phyloP scores from a whole-genome alignment of 495 filamentous ascomycete species.

The Trichoderma orchidacearum region DNA sequence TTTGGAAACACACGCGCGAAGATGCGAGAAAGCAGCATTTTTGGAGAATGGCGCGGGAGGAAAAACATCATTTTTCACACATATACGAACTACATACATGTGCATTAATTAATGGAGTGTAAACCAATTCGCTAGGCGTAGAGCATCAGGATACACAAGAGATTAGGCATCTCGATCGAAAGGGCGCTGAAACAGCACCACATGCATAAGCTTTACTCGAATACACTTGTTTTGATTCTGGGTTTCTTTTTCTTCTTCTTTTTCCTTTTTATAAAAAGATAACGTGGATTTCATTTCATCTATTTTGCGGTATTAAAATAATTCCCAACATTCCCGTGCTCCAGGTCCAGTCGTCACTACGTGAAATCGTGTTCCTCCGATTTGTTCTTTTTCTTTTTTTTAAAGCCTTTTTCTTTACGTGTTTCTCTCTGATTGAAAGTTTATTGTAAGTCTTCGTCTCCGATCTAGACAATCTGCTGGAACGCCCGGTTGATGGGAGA shows the following conservation, averaged over 20 bases:
- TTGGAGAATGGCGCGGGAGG: background rate
- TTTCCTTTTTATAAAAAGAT: background rate
- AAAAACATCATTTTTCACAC: no score
- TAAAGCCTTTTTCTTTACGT: background rate
- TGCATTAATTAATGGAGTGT: no score
- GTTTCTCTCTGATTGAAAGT: background rate
- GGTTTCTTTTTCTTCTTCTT: background rate
- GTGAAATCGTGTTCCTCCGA: background rate
- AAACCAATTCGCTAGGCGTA: no score
- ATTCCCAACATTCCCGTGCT: background rate
- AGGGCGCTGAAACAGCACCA: no score
- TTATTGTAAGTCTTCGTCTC: no score
- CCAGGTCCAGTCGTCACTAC: background rate
- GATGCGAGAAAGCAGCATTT: no score
- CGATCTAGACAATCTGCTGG: conserved; percentile 65
- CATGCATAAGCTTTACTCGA: no score
- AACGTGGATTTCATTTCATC: no score
- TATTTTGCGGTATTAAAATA: background rate
- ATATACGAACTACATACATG: background rate
- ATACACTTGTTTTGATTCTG: background rate
- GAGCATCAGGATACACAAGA: no score
- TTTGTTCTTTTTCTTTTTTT: no score
- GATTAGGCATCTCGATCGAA: no score
- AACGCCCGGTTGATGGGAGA: conserved; percentile 94
- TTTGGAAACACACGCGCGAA: no score